A percentile compares a stretch with the other conserved stretches of the same genome.
Evolutionary conservation across 2,329 filamentous ascomycete genomes (phyloP).

Genomic region (Pseudogymnoascus sp.): DNA sequence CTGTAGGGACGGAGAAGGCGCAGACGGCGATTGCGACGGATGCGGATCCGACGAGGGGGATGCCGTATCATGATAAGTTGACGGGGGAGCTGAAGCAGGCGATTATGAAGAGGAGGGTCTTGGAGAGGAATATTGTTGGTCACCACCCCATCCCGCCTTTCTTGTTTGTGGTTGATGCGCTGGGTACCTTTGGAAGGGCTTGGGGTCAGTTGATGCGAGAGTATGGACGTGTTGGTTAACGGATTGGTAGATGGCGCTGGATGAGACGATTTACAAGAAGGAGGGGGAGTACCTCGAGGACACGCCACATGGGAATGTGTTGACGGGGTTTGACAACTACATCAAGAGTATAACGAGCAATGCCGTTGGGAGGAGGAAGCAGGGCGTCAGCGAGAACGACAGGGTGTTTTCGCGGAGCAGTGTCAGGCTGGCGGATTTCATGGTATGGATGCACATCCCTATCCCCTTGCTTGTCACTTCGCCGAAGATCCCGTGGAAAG

Average conservation of each 20-base stretch:
- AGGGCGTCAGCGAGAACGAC: slow-evolving; percentile 58
- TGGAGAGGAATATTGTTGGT: slow-evolving; percentile 49
- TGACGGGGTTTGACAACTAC: slow-evolving; percentile 96
- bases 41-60: slow-evolving; percentile 15
- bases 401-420: slow-evolving; percentile 57
- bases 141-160: not conserved
- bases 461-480: slow-evolving; percentile 27
- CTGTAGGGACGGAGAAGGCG: not conserved
- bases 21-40: slow-evolving; percentile 7
- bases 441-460: slow-evolving; percentile 32
- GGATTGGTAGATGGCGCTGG: slow-evolving; percentile 36
- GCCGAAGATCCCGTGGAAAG: not conserved
- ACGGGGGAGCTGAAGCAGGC: slow-evolving; percentile 24
- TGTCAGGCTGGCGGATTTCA: slow-evolving; percentile 22
- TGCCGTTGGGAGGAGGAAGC: slow-evolving; percentile 54
- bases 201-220: not conserved
- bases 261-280: slow-evolving; percentile 75
- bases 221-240: slow-evolving; percentile 19
- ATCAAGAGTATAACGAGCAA: slow-evolving; percentile 74
- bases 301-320: slow-evolving; percentile 85
- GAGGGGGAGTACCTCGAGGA: slow-evolving; percentile 88
- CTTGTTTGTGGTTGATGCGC: not conserved
- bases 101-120: slow-evolving; percentile 23
- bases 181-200: not conserved
- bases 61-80: slow-evolving; percentile 24